Conservation (phyloP, 2,329 filamentous ascomycete species). For the Biscogniauxia marginata region DNA sequence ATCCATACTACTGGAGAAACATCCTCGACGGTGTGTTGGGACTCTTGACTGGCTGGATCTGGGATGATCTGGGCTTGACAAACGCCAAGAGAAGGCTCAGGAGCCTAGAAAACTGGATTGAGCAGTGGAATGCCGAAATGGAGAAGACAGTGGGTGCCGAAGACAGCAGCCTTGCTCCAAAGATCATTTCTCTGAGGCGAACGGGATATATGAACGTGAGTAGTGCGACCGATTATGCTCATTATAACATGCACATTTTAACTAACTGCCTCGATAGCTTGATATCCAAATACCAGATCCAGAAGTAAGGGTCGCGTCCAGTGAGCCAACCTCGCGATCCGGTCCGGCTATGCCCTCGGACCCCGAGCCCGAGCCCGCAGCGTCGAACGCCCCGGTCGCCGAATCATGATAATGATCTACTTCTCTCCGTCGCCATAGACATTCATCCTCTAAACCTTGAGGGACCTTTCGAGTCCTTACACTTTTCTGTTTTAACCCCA, state of each 20-base stretch:
- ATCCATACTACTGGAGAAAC: constrained; percentile 74
- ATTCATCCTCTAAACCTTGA: background rate
- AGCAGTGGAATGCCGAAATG: constrained; percentile 79
- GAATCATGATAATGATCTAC: background rate
- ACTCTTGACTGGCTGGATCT: constrained; percentile 85
- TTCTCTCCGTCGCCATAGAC: background rate
- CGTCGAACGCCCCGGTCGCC: background rate
- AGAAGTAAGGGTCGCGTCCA: constrained; percentile 59
- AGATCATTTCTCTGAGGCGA: constrained; percentile 72
- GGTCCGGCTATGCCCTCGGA: constrained; percentile 19
- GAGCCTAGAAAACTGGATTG: constrained; percentile 75
- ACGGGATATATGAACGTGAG: constrained; percentile 85
- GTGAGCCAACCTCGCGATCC: constrained; percentile 42
- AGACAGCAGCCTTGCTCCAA: constrained; percentile 57
- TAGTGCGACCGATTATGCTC: constrained; percentile 3
- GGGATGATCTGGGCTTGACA: constrained; percentile 84
- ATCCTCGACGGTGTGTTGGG: constrained; percentile 78
- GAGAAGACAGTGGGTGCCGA: constrained; percentile 53
- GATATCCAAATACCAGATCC: constrained; percentile 82
- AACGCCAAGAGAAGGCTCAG: constrained; percentile 70
- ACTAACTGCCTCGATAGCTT: constrained; percentile 49
- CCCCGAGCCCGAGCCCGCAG: background rate
- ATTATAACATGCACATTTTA: background rate
- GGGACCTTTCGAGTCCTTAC: background rate
- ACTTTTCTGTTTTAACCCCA: background rate